Evolutionary conservation across 257 asterid species (phyloP), one percentile per base, ranked within the genome.

Genomic region (Fraxinus americana): DNA sequence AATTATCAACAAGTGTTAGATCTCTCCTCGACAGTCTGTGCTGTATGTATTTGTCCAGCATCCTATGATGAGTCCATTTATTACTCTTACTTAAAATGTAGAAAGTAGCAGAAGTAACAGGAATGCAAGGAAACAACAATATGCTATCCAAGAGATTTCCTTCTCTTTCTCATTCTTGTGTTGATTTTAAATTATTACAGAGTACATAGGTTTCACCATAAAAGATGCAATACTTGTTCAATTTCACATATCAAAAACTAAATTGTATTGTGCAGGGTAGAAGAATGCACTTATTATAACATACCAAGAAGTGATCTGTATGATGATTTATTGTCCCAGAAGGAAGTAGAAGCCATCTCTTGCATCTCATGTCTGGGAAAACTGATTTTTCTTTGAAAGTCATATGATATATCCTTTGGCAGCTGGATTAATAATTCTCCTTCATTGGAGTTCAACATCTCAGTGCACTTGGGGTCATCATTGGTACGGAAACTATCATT

Each of bases 381-480:
- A 34, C 88, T 87, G 54, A 94, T 83, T 83, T 94, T 94, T 84
- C 90, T 91, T 83, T 94, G 99, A 80, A 94, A 94, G 86, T 94
- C 98, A 38, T 78, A 71, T 38, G 78, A 59, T 70, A 87, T 78
- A 75, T 88, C 90, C 29, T 89, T 79, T 36, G 82, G 83, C 35
- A 77, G 50, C 75, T 80, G 86, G 75, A 35, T 41, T 50, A 57
- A n/a, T 52, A 83, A 79, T 61, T 69, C 83, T 75, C 71, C 86
- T 72, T 78, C 84, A 59, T 73, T 86, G 59, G 86, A 84, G 41
- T 86, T 73, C 34, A 70, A 66, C 68, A 9, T 63, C 76, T 82
- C 90, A 66, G 77, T 77, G 75, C 67, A 25, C 30, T 82, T 85
- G 52, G 73, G 77, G 79, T 74, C 79, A 78, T 79, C 86, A 38